These are phyloP conservation scores for Rhynchospora tenuis DNA, from an alignment of 176 grass and related monocot genomes.

Conservation along the genomic window DNA sequence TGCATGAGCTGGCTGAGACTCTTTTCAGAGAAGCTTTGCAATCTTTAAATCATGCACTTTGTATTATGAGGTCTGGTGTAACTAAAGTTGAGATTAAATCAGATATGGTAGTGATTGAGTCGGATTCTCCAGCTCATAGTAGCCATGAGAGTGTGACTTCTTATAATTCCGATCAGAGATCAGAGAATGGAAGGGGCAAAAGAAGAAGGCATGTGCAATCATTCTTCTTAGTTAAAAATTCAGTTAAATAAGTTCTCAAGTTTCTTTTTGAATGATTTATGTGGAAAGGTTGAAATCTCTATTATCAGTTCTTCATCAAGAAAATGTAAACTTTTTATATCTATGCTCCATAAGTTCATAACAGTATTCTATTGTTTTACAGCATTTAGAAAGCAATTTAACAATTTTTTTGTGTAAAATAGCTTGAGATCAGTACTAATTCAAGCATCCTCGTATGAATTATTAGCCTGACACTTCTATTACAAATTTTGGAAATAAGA, in stretches of 20 bases:
- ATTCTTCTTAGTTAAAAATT: background rate
- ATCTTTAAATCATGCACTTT: conserved; percentile 12
- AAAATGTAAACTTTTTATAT: background rate
- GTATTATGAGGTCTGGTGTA: background rate
- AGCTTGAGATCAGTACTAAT: no score
- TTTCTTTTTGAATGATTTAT: background rate
- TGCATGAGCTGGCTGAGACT: conserved; percentile 18
- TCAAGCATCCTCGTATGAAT: no score
- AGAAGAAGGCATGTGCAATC: conserved; percentile 16
- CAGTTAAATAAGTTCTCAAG: background rate
- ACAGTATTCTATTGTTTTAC: background rate
- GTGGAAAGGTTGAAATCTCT: background rate
- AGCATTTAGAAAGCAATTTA: background rate
- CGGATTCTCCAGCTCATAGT: background rate
- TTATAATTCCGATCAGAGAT: background rate
- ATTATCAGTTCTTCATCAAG: background rate
- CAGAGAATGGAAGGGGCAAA: background rate
- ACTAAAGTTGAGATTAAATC: background rate
- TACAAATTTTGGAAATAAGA: no score
- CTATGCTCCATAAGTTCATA: background rate
- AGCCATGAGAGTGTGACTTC: background rate
- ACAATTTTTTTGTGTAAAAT: background rate
- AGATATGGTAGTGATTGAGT: background rate
- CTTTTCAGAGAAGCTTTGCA: conserved; percentile 19
- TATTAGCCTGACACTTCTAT: no score